Evolutionary conservation across 768 basidiomycete genomes (phyloP).

Genomic region (Cubamyces sp.): DNA sequence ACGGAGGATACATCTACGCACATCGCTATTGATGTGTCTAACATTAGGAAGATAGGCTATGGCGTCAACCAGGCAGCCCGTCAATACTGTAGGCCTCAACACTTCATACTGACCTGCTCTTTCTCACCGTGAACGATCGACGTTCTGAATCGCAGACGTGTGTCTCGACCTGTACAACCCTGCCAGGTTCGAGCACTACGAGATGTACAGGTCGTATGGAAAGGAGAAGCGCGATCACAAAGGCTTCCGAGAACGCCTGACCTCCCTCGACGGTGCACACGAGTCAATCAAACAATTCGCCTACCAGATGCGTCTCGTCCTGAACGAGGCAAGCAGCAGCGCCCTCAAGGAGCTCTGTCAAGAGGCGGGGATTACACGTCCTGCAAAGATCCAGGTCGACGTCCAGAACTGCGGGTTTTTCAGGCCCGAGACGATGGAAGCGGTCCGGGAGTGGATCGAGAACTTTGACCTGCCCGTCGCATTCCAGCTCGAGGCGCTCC

Average conservation of each 20-base stretch:
- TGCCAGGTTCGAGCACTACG: conserved; percentile 61
- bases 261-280: conserved; percentile 61
- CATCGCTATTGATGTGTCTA: conserved; percentile 56
- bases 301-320: conserved; percentile 65
- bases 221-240: conserved; percentile 41
- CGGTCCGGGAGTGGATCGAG: conserved; percentile 47
- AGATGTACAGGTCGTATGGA: conserved; percentile 56
- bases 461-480: conserved; percentile 65
- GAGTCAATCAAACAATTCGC: conserved; percentile 65
- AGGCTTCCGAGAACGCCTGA: conserved; percentile 60
- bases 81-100: conserved; percentile 55
- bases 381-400: conserved; percentile 45
- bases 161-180: conserved; percentile 71
- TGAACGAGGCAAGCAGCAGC: conserved; percentile 51
- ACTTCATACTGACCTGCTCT: conserved; percentile 51
- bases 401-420: conserved; percentile 57
- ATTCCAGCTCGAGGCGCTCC: conserved; percentile 75
- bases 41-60: conserved; percentile 60
- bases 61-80: conserved; percentile 55
- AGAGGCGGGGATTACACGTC: conserved; percentile 45
- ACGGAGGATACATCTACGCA: conserved; percentile 51
- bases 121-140: not conserved
- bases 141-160: conserved; percentile 47
- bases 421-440: conserved; percentile 46
- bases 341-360: conserved; percentile 60